These are phyloP conservation scores for Mariannaea sp. DNA, from an alignment of 2,329 filamentous ascomycete genomes.

Conservation along the genomic window DNA sequence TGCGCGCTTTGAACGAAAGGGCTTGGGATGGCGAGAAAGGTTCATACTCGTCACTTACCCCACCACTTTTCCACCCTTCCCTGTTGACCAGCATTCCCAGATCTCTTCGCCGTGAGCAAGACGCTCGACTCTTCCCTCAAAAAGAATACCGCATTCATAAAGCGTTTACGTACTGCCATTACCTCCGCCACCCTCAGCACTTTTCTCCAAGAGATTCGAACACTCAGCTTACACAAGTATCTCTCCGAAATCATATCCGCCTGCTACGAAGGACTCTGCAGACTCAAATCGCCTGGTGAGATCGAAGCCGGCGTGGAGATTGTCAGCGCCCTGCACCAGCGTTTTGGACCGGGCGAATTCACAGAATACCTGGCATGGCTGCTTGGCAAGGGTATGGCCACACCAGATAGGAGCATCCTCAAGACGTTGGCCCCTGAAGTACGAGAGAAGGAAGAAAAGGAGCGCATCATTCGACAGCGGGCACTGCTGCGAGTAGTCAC, in stretches of 20 bases:
- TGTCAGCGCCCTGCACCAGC: slow-evolving; percentile 91
- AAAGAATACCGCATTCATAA: slow-evolving; percentile 98
- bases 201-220: slow-evolving; percentile 87
- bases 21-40: slow-evolving; percentile 90
- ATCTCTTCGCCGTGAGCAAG: slow-evolving; percentile 75
- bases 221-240: slow-evolving; percentile 92
- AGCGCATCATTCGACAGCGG: slow-evolving; percentile 83
- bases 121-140: slow-evolving; percentile 94
- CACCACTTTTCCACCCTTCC: slow-evolving; percentile 23
- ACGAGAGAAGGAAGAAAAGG: slow-evolving; percentile 94
- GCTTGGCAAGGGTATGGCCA: slow-evolving; percentile 86
- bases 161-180: slow-evolving; percentile 88
- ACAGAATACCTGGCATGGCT: slow-evolving; percentile 92
- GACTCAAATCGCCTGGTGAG: slow-evolving; percentile 88
- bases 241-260: slow-evolving; percentile 96
- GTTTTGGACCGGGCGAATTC: slow-evolving; percentile 88
- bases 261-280: slow-evolving; percentile 92
- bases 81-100: slow-evolving; percentile 50
- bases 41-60: slow-evolving; percentile 45
- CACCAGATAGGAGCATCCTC: slow-evolving; percentile 81
- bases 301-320: slow-evolving; percentile 91
- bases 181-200: slow-evolving; percentile 78
- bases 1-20: slow-evolving; percentile 84
- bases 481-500: slow-evolving; percentile 88
- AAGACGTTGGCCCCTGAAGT: slow-evolving; percentile 81